Evolutionary conservation across 1,284 basidiomycete genomes (phyloP), one percentile per base, ranked within the genome.

Genomic region (Cystobasidium sp.): DNA sequence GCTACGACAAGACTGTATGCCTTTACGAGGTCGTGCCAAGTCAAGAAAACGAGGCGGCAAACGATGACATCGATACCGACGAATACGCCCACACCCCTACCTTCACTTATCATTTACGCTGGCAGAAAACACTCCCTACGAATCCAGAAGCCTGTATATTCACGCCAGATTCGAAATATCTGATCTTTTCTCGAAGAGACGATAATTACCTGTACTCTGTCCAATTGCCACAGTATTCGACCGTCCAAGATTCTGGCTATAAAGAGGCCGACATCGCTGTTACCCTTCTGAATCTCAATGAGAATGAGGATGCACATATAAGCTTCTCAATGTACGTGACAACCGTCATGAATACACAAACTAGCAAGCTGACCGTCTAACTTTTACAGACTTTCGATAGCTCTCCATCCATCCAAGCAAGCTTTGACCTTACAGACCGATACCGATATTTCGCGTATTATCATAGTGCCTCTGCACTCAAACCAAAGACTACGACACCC

Each of bases 201-300:
- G 79, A 80, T 58, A 75, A 80, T 56, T 64, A 78, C 3, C 53
- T 80, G 39, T 75, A 78, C n/a, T 78, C 80, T 56, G 31, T 79
- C n/a, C 10, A 31, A 1, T 22, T 79, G 8, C 77, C 78, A 4
- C 37, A 8, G 12, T 4, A 52, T 16, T 31, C 56, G n/a, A 44
- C 58, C 12, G 22, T 37, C 1, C 37, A 52, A 6, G 18, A 67
- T 10, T 5, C 31, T 43, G 14, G 6, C 6, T 70, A 68, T 31
- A 55, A 9, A 10, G 58, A 31, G 18, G 55, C 46, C 9, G 37
- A 61, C 16, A 46, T n/a, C 31, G 18, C 65, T 20, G 55, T 71
- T n/a, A 53, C 71, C 9, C 12, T 39, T 9, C 71, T 68, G 68
- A 80, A 80, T 53, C 53, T 80, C 18, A 80, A 80, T 66, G 77